These are phyloP conservation scores for Amyloporia xantha DNA, from an alignment of 768 basidiomycete species.

Conservation along the genomic window DNA sequence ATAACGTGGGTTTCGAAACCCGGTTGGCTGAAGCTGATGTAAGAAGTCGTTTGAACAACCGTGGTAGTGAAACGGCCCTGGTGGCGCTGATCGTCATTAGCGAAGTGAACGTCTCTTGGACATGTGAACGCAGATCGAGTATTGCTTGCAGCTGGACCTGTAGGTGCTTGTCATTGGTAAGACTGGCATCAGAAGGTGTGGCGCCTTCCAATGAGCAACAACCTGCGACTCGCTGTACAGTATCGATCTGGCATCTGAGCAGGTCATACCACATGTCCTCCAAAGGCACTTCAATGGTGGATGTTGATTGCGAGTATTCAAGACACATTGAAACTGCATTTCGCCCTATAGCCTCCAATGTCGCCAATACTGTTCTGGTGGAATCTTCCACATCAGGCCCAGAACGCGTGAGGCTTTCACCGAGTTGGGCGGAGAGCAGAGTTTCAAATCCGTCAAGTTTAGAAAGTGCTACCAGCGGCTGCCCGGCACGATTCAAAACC, in stretches of 20 bases:
- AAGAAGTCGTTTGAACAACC: constrained; percentile 87
- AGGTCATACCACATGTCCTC: constrained; percentile 92
- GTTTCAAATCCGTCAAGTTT: constrained; percentile 59
- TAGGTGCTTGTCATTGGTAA: neutral
- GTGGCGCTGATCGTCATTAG: constrained; percentile 82
- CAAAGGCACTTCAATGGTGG: constrained; percentile 36
- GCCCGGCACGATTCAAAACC: constrained; percentile 60
- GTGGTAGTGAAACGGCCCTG: constrained; percentile 80
- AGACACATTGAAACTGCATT: constrained; percentile 66
- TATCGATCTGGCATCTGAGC: constrained; percentile 73
- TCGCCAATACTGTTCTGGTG: constrained; percentile 29
- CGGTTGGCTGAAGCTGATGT: constrained; percentile 51
- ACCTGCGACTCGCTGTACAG: constrained; percentile 63
- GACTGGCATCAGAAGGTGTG: neutral
- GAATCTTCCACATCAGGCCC: constrained; percentile 1
- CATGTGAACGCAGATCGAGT: constrained; percentile 56
- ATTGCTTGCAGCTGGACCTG: constrained; percentile 32
- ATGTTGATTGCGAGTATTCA: constrained; percentile 45
- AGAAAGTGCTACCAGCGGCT: constrained; percentile 56
- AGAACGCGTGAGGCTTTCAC: constrained; percentile 28
- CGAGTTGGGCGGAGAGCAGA: constrained; percentile 39
- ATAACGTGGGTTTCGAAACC: constrained; percentile 56
- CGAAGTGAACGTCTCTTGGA: constrained; percentile 78
- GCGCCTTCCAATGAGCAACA: constrained; percentile 20
- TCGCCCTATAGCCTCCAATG: constrained; percentile 49